Base-by-base conservation (phyloP, 2,329 filamentous ascomycete species). In the Boeremia lycopersici region DNA sequence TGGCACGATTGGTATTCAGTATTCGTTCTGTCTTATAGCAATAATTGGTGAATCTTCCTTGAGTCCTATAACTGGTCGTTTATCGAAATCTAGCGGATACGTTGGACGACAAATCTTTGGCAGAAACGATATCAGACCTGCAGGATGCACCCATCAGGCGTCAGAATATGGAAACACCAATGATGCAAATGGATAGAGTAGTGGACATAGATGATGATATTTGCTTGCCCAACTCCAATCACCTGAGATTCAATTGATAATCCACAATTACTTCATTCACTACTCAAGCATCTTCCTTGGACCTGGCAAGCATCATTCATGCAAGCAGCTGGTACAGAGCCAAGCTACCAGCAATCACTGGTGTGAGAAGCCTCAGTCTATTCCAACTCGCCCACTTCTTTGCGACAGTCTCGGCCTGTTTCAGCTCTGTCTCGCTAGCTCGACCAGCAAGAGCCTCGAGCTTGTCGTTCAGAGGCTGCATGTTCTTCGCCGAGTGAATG, bases 391-490 rank as follows among this genome's bases (percentile, higher is more conserved):
- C 72, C 74, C 74, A 76, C 56, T 64, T 70, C 57, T 59, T 68
- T 30, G 72, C 73, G 47, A 74, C 61, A 25, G 28, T 57, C 57
- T 74, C 65, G 9, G 73, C 73, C 53, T 70, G 55, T 1, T 55
- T 58, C 54, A 74, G 48, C 48, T 74, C 71, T 56, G 73, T 70
- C 35, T 67, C 70, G 5, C 60, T 59, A 15, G 65, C 63, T 38
- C 67, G 66, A 54, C 51, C 74, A 25, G 57, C 73, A 49, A 81
- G 64, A 13, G 72, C 76, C 52, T 79, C 77, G n/a, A 82, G 55
- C 66, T 78, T 77, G 53, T 77, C 75, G 51, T 82, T 82, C 59
- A 82, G 60, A 23, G 79, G 79, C 74, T 82, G 79, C 79, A 82
- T 80, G 54, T 82, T 82, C 15, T 78, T 48, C 2, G 79, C 79